phyloP scores from a whole-genome alignment of 2,329 filamentous ascomycete species.

The Emydomyces testavorans region DNA sequence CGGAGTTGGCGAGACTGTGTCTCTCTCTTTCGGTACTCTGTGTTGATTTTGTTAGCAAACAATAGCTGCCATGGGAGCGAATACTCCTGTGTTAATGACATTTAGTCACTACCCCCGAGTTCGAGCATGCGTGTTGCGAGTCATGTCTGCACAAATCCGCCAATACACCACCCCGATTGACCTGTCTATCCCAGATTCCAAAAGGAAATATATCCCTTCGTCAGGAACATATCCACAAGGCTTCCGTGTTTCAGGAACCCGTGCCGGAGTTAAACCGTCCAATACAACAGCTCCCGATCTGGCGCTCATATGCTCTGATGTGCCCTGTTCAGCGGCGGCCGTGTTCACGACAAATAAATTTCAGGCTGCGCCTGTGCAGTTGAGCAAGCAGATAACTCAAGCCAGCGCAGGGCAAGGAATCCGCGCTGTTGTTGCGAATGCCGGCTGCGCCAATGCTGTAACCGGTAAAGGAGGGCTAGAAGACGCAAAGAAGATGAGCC shows the following conservation, averaged over 20 bases:
- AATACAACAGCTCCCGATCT: constrained; percentile 90
- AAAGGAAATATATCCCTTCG: constrained; percentile 81
- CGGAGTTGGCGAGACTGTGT: background rate
- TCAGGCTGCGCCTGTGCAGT: constrained; percentile 86
- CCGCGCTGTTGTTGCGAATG: constrained; percentile 79
- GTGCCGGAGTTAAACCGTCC: constrained; percentile 85
- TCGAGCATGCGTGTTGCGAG: constrained; percentile 6
- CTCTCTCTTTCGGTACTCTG: background rate
- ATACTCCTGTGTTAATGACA: constrained; percentile 1
- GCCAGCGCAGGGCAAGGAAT: constrained; percentile 57
- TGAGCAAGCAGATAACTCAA: constrained; percentile 62
- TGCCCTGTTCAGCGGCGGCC: constrained; percentile 73
- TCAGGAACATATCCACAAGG: constrained; percentile 80
- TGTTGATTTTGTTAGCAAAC: background rate
- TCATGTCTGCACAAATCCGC: constrained; percentile 27
- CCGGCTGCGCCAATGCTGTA: constrained; percentile 92
- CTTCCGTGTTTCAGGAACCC: constrained; percentile 73
- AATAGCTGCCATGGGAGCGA: constrained; percentile 1
- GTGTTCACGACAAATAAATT: constrained; percentile 99
- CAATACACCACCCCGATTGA: constrained; percentile 38
- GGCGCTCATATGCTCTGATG: constrained; percentile 75
- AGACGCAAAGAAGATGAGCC: constrained; percentile 76
- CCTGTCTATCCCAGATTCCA: constrained; percentile 56
- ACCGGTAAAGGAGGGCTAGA: constrained; percentile 82
- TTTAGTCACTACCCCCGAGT: background rate